Percentiles rank a stretch among this genome's conserved stretches.
Evolutionary conservation across 257 asterid genomes (phyloP).

Genomic region (Parsonsia alboflavescens): DNA sequence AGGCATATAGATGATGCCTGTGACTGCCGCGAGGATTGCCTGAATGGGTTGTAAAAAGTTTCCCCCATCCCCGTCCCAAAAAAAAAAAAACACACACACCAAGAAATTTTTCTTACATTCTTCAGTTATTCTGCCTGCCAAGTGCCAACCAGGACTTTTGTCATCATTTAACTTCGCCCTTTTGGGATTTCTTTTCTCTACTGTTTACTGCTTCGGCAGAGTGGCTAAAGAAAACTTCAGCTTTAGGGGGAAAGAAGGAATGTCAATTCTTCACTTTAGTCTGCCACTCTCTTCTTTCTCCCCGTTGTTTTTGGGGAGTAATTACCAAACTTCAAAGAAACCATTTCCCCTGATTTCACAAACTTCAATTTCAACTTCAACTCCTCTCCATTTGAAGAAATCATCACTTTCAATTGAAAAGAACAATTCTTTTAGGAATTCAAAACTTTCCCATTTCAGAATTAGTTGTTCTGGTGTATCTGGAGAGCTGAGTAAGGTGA

Average conservation of each 20-base stretch:
- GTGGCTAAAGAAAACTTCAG: not conserved
- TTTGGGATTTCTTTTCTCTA: not conserved
- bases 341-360: slow-evolving; percentile 18
- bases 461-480: slow-evolving; percentile 48
- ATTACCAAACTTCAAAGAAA: slow-evolving; percentile 22
- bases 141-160: not conserved
- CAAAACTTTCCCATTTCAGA: slow-evolving; percentile 23
- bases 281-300: slow-evolving; percentile 26
- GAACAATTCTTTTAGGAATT: slow-evolving; percentile 28
- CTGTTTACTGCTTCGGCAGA: slow-evolving; percentile 1
- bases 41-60: too few species aligned
- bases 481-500: slow-evolving; percentile 28
- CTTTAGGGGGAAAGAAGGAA: slow-evolving; percentile 17
- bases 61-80: too few species aligned
- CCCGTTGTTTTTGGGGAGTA: slow-evolving; percentile 26
- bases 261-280: slow-evolving; percentile 49
- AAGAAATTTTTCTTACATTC: too few species aligned
- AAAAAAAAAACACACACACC: too few species aligned
- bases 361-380: slow-evolving; percentile 10
- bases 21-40: too few species aligned
- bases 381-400: slow-evolving; percentile 23
- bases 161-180: not conserved
- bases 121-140: too few species aligned
- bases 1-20: too few species aligned
- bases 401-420: slow-evolving; percentile 15